A percentile compares a stretch with the other conserved stretches of the same genome.
Conservation (phyloP, 208 protist genomes). For the Polymyxa betae region DNA sequence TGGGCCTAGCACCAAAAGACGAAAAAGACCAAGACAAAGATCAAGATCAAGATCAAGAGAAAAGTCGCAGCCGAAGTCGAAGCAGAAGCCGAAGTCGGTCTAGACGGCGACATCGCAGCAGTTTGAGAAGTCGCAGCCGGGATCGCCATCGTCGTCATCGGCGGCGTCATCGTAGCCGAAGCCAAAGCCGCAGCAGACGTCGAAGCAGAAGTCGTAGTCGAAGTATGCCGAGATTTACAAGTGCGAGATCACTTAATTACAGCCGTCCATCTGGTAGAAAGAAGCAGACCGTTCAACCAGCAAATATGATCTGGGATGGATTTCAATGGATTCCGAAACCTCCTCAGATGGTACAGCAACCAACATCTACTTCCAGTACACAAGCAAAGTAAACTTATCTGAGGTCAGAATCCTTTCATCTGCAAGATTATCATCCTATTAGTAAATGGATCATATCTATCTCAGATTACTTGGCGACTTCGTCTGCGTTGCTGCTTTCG, state of each 20-base stretch:
- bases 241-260: not conserved
- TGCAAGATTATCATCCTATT: too few relatives aligned
- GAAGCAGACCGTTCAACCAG: conserved; percentile 33
- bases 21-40: not conserved
- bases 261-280: not conserved
- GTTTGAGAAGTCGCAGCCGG: not conserved
- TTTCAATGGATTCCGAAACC: conserved; percentile 23
- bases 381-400: too few relatives aligned
- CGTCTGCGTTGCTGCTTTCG: too few relatives aligned
- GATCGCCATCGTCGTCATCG: conserved; percentile 3
- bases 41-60: not conserved
- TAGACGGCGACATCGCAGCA: not conserved
- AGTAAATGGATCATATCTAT: too few relatives aligned
- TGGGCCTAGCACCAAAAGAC: not conserved
- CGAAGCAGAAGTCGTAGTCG: not conserved
- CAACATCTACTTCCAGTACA: too few relatives aligned
- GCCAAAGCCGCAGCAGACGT: not conserved
- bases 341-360: too few relatives aligned
- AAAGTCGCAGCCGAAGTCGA: not conserved
- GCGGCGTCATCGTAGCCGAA: conserved; percentile 1
- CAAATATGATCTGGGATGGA: conserved; percentile 46
- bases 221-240: not conserved
- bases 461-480: too few relatives aligned
- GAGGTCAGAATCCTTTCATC: too few relatives aligned
- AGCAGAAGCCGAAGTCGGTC: not conserved